These are phyloP conservation scores for Sporobolus alterniflorus DNA, from an alignment of 202 grass and related monocot genomes.

Conservation along the genomic window DNA sequence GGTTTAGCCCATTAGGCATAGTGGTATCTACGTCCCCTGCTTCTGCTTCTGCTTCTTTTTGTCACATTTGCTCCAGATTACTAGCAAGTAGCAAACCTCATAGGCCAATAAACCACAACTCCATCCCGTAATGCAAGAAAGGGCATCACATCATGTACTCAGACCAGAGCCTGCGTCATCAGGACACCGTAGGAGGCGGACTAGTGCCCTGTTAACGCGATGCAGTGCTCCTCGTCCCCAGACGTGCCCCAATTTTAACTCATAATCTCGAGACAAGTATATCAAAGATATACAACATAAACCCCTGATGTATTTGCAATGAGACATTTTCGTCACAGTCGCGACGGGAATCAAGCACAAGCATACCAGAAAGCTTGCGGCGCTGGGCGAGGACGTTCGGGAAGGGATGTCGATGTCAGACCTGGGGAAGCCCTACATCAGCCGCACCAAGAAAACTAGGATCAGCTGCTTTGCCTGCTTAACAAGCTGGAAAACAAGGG, in stretches of 20 bases:
- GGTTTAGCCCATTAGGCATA: background rate
- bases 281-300: background rate
- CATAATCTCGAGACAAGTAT: background rate
- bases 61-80: background rate
- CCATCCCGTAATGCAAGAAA: background rate
- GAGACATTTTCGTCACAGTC: background rate
- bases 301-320: background rate
- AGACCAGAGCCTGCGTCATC: background rate
- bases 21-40: background rate
- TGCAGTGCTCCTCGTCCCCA: background rate
- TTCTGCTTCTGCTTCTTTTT: background rate
- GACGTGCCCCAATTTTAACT: background rate
- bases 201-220: background rate
- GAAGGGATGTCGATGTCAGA: conserved; percentile 71
- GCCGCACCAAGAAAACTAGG: background rate
- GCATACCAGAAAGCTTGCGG: conserved; percentile 62
- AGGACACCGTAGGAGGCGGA: background rate
- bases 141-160: background rate
- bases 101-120: background rate
- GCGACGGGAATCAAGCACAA: background rate
- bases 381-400: conserved; percentile 64
- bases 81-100: background rate
- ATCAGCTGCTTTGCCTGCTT: background rate
- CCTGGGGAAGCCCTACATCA: conserved; percentile 73
- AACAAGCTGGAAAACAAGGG: background rate